Base-by-base conservation (phyloP, 2,329 filamentous ascomycete genomes). In the Venturiaceae sp. region DNA sequence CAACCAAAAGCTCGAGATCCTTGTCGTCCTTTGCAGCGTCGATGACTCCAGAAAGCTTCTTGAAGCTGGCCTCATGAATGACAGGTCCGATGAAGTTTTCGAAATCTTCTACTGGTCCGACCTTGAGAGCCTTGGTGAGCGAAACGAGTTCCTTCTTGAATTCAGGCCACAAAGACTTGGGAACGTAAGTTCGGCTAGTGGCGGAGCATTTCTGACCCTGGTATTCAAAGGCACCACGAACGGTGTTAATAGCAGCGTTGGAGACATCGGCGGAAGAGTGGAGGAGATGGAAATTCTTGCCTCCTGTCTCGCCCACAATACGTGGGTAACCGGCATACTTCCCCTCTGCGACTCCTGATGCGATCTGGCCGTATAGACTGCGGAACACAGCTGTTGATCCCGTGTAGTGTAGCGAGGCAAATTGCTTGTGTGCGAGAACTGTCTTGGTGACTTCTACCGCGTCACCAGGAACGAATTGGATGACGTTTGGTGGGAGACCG, bases 321-420 rank as follows among this genome's bases (percentile, higher is more conserved):
- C 90, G 86, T 50, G 90, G 91, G 74, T 96, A 97, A 66, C 87
- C 85, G 62, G 80, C 79, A 76, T 95, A 97, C 60, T 83, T 87
- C 62, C 88, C 90, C 67, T 91, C 84, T 5, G 88, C 88, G 21
- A 95, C 86, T 41, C 88, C 89, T 63, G 82, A 78, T 11, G 90
- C 89, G 66, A 96, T 96, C 71, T 90, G 83, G 19, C 90, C 90
- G 71, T 95, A 96, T 13, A 97, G 79, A 68, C 85, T 84, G 62
- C 90, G 86, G 84, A 97, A 96, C 32, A 97, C 89, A 54, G 85
- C 84, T 0, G 92, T 96, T 76, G 88, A 94, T 61, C 92, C 92
- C 0, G 92, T 97, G 79, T 92, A 97, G 78, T 96, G 91, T 23
- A 97, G 83, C n/a, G 89, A 87, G 8, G 92, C 87, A 66, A 97